Conservation (phyloP, 306 rosid genomes). For the Dalbergia cultrata region DNA sequence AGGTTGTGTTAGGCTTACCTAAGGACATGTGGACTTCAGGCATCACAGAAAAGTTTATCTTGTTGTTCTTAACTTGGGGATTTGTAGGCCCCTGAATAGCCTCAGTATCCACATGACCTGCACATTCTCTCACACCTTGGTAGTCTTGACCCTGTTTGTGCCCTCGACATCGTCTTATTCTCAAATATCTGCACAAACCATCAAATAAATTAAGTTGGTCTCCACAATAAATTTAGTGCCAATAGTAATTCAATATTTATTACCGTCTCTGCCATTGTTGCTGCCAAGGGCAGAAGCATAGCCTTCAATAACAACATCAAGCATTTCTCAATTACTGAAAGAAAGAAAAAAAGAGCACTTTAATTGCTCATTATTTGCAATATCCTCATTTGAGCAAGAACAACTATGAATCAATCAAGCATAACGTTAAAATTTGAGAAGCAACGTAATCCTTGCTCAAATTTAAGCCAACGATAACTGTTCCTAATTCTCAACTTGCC, state of each 20-base stretch:
- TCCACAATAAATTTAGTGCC: too few relatives aligned
- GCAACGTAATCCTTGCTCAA: too few relatives aligned
- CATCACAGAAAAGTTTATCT: slow-evolving; percentile 57
- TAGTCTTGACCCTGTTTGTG: slow-evolving; percentile 83
- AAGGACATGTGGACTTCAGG: too few relatives aligned
- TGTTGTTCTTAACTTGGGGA: slow-evolving; percentile 59
- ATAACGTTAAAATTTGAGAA: slow-evolving; percentile 25
- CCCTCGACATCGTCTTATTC: slow-evolving; percentile 60
- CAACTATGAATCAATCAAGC: slow-evolving; percentile 21
- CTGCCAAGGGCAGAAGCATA: slow-evolving; percentile 55
- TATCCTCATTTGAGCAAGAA: too few relatives aligned
- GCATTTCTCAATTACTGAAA: slow-evolving; percentile 52
- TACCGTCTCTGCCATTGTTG: slow-evolving; percentile 41
- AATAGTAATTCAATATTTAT: too few relatives aligned
- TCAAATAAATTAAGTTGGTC: background rate
- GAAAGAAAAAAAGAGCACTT: background rate
- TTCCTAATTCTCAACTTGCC: slow-evolving; percentile 32
- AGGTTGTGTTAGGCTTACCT: too few relatives aligned
- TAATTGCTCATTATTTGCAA: too few relatives aligned
- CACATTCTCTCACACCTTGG: slow-evolving; percentile 92
- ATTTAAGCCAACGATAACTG: background rate
- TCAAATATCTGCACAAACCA: slow-evolving; percentile 56
- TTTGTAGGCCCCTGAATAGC: slow-evolving; percentile 67
- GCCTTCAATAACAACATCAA: slow-evolving; percentile 48
- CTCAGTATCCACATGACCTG: slow-evolving; percentile 71